phyloP scores from a whole-genome alignment of 2,329 filamentous ascomycete genomes.

The Botrytis squamosa region DNA sequence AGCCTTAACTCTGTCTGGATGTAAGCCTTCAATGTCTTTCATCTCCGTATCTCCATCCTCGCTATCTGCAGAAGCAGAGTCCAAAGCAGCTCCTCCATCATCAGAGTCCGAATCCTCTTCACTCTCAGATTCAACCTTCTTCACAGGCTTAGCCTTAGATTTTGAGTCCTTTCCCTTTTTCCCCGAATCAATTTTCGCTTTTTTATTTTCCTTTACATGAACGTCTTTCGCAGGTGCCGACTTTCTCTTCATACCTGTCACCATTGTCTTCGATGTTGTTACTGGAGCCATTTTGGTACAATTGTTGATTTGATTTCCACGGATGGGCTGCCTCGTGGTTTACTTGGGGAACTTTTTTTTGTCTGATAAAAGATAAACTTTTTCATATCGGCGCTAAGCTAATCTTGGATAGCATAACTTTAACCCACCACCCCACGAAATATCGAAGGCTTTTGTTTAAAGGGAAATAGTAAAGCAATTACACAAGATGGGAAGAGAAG shows the following conservation, averaged over 20 bases:
- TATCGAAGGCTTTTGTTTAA: slow-evolving; percentile 2
- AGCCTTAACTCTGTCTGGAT: slow-evolving; percentile 40
- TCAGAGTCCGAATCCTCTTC: slow-evolving; percentile 39
- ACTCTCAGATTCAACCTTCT: slow-evolving; percentile 41
- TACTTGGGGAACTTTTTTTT: slow-evolving; percentile 24
- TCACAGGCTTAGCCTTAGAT: slow-evolving; percentile 27
- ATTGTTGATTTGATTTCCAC: slow-evolving; percentile 13
- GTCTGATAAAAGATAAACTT: slow-evolving; percentile 24
- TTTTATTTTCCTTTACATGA: slow-evolving; percentile 49
- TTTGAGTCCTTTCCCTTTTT: slow-evolving; percentile 19
- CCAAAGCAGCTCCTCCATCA: slow-evolving; percentile 35
- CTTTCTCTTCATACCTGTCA: slow-evolving; percentile 58
- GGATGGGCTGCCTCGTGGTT: slow-evolving; percentile 7
- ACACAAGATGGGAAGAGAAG: slow-evolving; percentile 67
- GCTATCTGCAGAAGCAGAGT: slow-evolving; percentile 38
- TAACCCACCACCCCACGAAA: slow-evolving; percentile 14
- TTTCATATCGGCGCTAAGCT: slow-evolving; percentile 29
- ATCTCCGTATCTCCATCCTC: slow-evolving; percentile 42
- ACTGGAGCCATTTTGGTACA: slow-evolving; percentile 36
- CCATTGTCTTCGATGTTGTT: slow-evolving; percentile 46
- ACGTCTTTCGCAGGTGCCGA: slow-evolving; percentile 47
- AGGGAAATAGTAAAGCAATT: slow-evolving; percentile 10
- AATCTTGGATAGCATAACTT: slow-evolving; percentile 24
- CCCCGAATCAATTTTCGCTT: slow-evolving; percentile 45
- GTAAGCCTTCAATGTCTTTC: slow-evolving; percentile 38